phyloP scores from a whole-genome alignment of 2,329 filamentous ascomycete genomes.

The Pleoardoris graminearum region DNA sequence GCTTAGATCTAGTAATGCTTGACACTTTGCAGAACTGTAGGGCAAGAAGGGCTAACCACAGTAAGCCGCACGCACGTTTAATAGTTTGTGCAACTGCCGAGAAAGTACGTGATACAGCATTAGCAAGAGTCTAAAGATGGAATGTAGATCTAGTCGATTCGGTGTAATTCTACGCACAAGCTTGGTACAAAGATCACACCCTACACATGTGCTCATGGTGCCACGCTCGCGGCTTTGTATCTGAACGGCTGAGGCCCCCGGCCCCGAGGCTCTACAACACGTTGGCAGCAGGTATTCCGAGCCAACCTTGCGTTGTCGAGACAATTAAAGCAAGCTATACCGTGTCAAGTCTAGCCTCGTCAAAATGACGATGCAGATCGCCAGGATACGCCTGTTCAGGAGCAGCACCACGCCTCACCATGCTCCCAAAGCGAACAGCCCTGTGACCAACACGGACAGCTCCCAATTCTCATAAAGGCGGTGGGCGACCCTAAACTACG shows the following conservation, averaged over 20 bases:
- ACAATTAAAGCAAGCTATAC: constrained; percentile 5
- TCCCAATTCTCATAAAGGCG: not conserved
- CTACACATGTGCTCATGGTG: not conserved
- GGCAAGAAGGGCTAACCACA: no score
- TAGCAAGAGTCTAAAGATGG: no score
- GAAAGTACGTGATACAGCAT: no score
- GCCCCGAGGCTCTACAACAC: not conserved
- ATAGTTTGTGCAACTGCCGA: no score
- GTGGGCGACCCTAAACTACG: not conserved
- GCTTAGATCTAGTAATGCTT: no score
- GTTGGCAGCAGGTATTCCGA: constrained; percentile 6
- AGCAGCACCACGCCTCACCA: constrained; percentile 8
- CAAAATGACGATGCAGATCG: constrained; percentile 5
- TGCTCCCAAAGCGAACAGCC: constrained; percentile 1
- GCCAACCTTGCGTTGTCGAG: not conserved
- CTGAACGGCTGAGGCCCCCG: not conserved
- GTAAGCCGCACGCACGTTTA: no score
- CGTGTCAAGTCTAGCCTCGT: not conserved
- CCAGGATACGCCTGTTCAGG: not conserved
- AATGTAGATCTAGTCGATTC: no score
- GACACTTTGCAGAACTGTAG: no score
- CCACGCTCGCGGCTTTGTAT: not conserved
- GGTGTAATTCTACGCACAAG: no score
- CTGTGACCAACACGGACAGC: not conserved
- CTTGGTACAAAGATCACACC: no score